These are phyloP conservation scores for Paraphoma chrysanthemicola DNA, from an alignment of 2,329 filamentous ascomycete genomes.

Conservation along the genomic window DNA sequence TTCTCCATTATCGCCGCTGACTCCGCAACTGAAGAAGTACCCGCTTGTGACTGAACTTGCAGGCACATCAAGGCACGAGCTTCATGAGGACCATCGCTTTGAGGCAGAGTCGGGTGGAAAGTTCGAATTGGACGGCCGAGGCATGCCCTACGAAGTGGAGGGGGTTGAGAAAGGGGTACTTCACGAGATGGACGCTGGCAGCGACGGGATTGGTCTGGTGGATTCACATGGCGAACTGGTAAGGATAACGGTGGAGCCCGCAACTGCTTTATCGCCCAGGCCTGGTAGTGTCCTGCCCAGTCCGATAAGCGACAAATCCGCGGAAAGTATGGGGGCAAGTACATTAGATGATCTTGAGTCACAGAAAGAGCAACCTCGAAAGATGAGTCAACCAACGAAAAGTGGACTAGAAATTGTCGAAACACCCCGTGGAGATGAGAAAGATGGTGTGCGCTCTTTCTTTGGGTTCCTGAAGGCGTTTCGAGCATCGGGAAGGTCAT, in stretches of 20 bases:
- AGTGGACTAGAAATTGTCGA: not conserved
- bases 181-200: constrained; percentile 17
- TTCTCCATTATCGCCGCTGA: not conserved
- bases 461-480: constrained; percentile 6
- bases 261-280: constrained; percentile 5
- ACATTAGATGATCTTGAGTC: not conserved
- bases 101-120: constrained; percentile 9
- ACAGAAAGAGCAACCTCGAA: not conserved
- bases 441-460: constrained; percentile 1
- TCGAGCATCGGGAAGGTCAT: constrained; percentile 5
- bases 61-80: constrained; percentile 6
- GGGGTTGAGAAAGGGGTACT: not conserved
- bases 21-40: constrained; percentile 2
- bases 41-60: constrained; percentile 5
- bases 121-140: constrained; percentile 14
- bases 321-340: not conserved
- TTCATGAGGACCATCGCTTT: constrained; percentile 11
- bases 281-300: constrained; percentile 1
- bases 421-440: not conserved
- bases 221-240: not conserved
- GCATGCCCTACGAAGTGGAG: constrained; percentile 6
- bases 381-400: not conserved
- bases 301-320: not conserved
- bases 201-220: constrained; percentile 1
- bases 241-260: constrained; percentile 7